A percentile compares a stretch with the other conserved stretches of the same genome.
Evolutionary conservation across 2,329 filamentous ascomycete genomes (phyloP).

Genomic region (Colletotrichum sp.): DNA sequence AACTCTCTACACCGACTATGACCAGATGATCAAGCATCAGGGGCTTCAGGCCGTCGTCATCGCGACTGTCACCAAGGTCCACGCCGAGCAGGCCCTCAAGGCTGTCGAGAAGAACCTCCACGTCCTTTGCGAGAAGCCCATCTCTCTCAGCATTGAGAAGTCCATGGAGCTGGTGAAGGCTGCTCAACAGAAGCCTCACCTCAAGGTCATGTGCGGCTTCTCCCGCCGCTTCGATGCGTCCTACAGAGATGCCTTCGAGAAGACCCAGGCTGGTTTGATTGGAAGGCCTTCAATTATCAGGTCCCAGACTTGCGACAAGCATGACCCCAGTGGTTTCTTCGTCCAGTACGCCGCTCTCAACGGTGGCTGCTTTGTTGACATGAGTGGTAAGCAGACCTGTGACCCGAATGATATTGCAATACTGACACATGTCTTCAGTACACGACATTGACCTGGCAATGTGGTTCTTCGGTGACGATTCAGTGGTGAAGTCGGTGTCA

Average conservation of each 20-base stretch:
- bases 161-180: conserved; percentile 57
- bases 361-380: conserved; percentile 73
- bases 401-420: rapidly evolving
- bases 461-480: conserved; percentile 38
- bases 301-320: conserved; percentile 71
- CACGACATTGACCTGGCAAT: conserved; percentile 28
- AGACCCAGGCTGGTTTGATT: conserved; percentile 59
- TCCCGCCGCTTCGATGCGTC: conserved; percentile 63
- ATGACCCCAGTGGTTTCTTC: conserved; percentile 70
- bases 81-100: conserved; percentile 62
- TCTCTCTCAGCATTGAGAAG: conserved; percentile 62
- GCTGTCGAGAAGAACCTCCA: conserved; percentile 60
- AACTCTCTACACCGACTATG: conserved; percentile 47
- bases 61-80: conserved; percentile 52
- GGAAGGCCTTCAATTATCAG: conserved; percentile 66
- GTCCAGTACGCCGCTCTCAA: conserved; percentile 69
- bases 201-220: conserved; percentile 63
- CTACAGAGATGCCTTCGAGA: conserved; percentile 63
- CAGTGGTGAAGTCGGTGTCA: conserved; percentile 33
- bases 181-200: conserved; percentile 57
- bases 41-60: conserved; percentile 48
- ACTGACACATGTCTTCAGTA: neutral
- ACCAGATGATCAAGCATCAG: conserved; percentile 47
- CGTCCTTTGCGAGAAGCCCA: conserved; percentile 65
- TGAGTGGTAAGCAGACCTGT: neutral